Evolutionary conservation across 305 asterid genomes (phyloP).

Genomic region (Fraxinus albicans): DNA sequence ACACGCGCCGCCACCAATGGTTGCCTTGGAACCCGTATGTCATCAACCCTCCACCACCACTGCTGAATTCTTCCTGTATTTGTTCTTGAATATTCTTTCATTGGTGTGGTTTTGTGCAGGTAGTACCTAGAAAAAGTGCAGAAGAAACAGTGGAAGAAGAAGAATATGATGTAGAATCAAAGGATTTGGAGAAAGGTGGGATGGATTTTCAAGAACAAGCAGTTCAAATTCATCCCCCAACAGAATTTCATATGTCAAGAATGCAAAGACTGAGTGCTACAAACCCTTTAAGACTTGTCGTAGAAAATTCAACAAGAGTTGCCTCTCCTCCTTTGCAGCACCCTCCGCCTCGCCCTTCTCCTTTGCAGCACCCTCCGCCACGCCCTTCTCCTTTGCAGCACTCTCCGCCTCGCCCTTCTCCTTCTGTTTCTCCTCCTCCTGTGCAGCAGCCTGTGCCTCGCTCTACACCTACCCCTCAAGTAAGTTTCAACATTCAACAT

Average conservation of each 20-base stretch:
- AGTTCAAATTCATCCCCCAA: conserved; percentile 42
- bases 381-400: not conserved
- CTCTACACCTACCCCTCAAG: conserved; percentile 53
- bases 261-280: conserved; percentile 75
- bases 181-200: conserved; percentile 77
- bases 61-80: not conserved
- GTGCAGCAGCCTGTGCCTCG: conserved; percentile 33
- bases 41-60: not conserved
- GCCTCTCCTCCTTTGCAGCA: conserved; percentile 51
- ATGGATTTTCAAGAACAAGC: conserved; percentile 32
- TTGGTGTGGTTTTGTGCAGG: conserved; percentile 19
- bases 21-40: conserved; percentile 63
- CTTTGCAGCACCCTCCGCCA: not conserved
- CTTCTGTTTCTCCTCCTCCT: conserved; percentile 13
- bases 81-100: not conserved
- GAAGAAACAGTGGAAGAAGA: conserved; percentile 21
- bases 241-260: conserved; percentile 46
- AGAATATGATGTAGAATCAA: conserved; percentile 27
- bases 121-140: conserved; percentile 37
- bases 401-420: not conserved
- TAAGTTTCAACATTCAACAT: conserved; percentile 5
- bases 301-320: conserved; percentile 69
- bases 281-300: conserved; percentile 73
- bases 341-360: too few species aligned
- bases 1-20: conserved; percentile 52